A percentile compares a stretch with the other conserved stretches of the same genome.
Evolutionary conservation across 2,329 filamentous ascomycete genomes (phyloP).

Genomic region (Exophiala sp.): DNA sequence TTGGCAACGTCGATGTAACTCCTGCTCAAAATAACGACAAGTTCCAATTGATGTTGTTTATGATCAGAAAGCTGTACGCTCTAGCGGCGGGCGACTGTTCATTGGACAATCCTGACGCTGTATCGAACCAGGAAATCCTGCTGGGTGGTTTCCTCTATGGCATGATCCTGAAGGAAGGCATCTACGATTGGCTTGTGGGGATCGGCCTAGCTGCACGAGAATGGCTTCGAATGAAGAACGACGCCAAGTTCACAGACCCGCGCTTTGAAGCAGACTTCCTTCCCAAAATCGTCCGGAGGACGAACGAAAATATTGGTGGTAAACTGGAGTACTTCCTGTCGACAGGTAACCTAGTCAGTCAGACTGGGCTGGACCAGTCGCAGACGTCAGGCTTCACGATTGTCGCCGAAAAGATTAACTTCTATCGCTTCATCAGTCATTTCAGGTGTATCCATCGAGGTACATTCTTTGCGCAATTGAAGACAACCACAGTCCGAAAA

Average conservation of each 20-base stretch:
- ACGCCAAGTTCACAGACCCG: conserved; percentile 65
- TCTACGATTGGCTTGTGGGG: conserved; percentile 84
- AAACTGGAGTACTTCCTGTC: conserved; percentile 93
- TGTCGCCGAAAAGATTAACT: conserved; percentile 98
- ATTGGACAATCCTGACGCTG: conserved; percentile 92
- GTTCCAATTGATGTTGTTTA: conserved; percentile 89
- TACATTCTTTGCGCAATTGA: conserved; percentile 96
- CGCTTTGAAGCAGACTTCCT: conserved; percentile 79
- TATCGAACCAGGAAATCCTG: conserved; percentile 93
- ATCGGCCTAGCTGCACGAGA: conserved; percentile 53
- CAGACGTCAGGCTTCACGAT: conserved; percentile 94
- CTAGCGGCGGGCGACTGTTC: conserved; percentile 89
- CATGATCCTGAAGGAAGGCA: conserved; percentile 89
- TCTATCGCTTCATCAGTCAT: conserved; percentile 95
- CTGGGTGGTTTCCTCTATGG: conserved; percentile 91
- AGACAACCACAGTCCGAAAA: conserved; percentile 95
- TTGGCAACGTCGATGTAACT: conserved; percentile 81
- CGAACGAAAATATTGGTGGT: conserved; percentile 84
- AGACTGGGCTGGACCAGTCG: conserved; percentile 88
- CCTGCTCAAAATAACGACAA: conserved; percentile 85
- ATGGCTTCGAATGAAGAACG: conserved; percentile 52
- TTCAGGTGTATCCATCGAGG: conserved; percentile 99
- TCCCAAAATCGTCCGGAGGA: conserved; percentile 70
- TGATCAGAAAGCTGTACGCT: conserved; percentile 92
- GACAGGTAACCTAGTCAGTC: conserved; percentile 87